Evolutionary conservation across 257 asterid species (phyloP).

Genomic region (Ajuga chamaepitys): DNA sequence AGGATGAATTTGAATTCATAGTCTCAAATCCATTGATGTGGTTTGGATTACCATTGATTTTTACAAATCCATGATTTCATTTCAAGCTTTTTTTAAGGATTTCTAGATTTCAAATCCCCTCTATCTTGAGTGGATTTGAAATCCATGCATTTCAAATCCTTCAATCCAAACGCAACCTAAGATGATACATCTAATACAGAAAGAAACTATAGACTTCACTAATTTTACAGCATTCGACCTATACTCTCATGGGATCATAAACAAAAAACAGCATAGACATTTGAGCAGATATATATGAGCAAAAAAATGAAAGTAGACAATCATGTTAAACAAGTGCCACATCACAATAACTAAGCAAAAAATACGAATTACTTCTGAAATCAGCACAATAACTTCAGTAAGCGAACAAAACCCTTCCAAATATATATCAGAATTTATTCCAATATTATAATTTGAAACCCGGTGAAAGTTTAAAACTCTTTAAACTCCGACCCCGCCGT

Average conservation of each 20-base stretch:
- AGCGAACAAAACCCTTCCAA: too few relatives aligned
- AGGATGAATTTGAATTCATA: too few relatives aligned
- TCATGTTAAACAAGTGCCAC: neutral
- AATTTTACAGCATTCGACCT: neutral
- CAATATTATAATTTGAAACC: neutral
- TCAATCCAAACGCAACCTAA: too few relatives aligned
- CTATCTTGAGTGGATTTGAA: too few relatives aligned
- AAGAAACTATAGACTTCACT: neutral
- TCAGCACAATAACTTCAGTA: slow-evolving; percentile 9
- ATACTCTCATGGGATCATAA: slow-evolving; percentile 6
- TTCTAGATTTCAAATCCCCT: too few relatives aligned
- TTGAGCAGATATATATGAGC: neutral
- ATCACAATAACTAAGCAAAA: neutral
- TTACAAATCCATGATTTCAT: too few relatives aligned
- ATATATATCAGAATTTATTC: neutral
- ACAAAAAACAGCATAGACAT: neutral
- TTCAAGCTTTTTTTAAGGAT: too few relatives aligned
- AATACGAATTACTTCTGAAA: neutral
- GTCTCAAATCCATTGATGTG: too few relatives aligned
- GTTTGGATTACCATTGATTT: too few relatives aligned
- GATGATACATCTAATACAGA: neutral
- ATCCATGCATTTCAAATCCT: too few relatives aligned
- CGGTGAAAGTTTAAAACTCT: neutral
- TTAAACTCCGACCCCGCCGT: neutral
- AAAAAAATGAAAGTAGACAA: neutral